Conservation (phyloP, 1,284 basidiomycete genomes). For the Ganoderma sp. region DNA sequence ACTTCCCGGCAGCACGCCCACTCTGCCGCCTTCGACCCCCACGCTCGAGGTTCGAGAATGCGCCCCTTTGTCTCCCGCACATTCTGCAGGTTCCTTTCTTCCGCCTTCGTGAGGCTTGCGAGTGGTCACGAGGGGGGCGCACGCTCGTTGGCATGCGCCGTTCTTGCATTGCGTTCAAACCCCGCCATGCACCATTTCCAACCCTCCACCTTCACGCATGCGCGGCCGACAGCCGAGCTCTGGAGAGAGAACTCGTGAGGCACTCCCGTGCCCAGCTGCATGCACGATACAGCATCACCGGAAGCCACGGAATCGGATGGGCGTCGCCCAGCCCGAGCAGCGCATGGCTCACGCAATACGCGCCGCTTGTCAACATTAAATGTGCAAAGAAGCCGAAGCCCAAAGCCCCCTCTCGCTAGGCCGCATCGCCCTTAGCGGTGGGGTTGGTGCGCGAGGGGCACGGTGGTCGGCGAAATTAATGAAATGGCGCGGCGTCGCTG, state of each 20-base stretch:
- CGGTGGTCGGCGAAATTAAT: not conserved
- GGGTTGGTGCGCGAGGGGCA: not conserved
- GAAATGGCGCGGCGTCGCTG: not conserved
- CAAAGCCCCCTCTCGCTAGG: not conserved
- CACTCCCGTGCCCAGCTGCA: not conserved
- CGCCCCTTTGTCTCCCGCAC: not conserved
- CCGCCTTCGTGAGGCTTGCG: not conserved
- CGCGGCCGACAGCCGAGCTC: not conserved
- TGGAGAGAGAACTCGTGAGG: not conserved
- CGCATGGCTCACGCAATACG: not conserved
- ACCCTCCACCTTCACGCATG: not conserved
- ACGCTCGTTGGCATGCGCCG: not conserved
- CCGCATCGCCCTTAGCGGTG: not conserved
- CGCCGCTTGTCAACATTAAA: not conserved
- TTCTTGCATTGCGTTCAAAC: not conserved
- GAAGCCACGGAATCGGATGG: conserved; percentile 1
- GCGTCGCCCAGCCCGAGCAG: not conserved
- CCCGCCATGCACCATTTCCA: not conserved
- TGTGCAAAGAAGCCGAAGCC: not conserved
- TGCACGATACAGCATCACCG: not conserved
- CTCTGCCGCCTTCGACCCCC: not conserved
- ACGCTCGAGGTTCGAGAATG: conserved; percentile 3
- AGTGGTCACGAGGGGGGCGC: not conserved
- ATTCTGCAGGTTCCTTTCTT: not conserved
- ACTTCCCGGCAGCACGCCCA: conserved; percentile 5